phyloP scores from a whole-genome alignment of 441 rosid species.

The Erysimum pusillum region DNA sequence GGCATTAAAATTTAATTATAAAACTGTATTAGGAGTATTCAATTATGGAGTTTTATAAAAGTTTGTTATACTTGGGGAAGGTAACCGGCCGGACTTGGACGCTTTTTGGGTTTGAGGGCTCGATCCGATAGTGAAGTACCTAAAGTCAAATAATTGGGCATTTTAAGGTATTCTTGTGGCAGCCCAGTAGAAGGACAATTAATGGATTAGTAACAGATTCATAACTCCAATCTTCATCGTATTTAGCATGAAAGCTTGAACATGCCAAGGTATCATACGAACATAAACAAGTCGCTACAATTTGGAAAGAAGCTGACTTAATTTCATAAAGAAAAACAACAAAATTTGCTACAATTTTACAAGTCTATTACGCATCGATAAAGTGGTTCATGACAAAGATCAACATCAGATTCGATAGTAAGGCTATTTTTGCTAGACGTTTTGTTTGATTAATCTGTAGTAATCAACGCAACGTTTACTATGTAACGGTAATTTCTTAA shows the following conservation, averaged over 20 bases:
- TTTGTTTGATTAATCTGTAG: not conserved
- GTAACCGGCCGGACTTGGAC: not conserved
- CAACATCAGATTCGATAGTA: not conserved
- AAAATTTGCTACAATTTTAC: not conserved
- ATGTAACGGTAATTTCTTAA: not conserved
- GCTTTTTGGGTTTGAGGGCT: conserved; percentile 5
- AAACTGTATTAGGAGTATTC: too few species aligned
- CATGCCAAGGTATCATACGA: not conserved
- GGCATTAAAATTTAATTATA: not conserved
- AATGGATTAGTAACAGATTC: not conserved
- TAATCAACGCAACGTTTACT: not conserved
- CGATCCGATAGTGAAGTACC: conserved; percentile 15
- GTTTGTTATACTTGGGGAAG: not conserved
- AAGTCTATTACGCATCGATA: not conserved
- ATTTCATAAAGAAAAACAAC: not conserved
- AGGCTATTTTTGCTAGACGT: not conserved
- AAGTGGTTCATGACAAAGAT: not conserved
- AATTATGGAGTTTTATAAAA: not conserved
- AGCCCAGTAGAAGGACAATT: not conserved
- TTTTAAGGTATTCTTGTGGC: not conserved
- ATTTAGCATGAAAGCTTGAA: not conserved
- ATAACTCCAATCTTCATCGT: not conserved
- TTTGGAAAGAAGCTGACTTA: not conserved
- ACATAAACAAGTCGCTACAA: too few species aligned
- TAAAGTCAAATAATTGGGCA: not conserved